A percentile compares a stretch with the other conserved stretches of the same genome.
phyloP scores from a whole-genome alignment of 2,329 filamentous ascomycete species.

The Didymosphaeria variabile region DNA sequence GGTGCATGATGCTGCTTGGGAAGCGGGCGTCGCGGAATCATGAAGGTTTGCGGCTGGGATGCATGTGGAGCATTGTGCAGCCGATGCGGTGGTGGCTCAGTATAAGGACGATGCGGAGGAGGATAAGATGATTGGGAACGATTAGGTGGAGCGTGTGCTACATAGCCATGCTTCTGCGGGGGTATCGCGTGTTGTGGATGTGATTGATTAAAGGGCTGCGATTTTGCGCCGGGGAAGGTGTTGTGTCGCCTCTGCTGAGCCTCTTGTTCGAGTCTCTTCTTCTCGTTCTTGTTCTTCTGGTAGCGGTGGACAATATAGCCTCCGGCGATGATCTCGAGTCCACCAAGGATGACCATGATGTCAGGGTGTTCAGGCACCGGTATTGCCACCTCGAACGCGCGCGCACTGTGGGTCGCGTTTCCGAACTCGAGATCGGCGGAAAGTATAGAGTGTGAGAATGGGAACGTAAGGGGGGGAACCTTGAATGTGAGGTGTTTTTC shows the following conservation, averaged over 20 bases:
- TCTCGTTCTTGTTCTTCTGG: constrained; percentile 47
- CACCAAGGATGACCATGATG: constrained; percentile 50
- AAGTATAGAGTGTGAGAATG: neutral
- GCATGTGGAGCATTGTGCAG: constrained; percentile 10
- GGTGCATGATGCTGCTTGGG: constrained; percentile 20
- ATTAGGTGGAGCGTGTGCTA: constrained; percentile 25
- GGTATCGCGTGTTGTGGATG: constrained; percentile 27
- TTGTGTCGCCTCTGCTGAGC: constrained; percentile 36
- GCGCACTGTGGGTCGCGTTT: constrained; percentile 15
- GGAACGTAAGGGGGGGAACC: constrained; percentile 10
- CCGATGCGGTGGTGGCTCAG: constrained; percentile 10
- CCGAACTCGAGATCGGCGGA: neutral
- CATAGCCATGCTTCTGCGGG: constrained; percentile 39
- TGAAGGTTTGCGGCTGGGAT: constrained; percentile 35
- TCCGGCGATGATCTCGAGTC: constrained; percentile 48
- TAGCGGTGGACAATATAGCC: constrained; percentile 47
- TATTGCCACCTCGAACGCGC: constrained; percentile 8
- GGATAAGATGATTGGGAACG: constrained; percentile 27
- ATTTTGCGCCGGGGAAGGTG: constrained; percentile 39
- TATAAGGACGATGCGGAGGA: constrained; percentile 21
- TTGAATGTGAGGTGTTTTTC: constrained; percentile 10
- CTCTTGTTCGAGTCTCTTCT: constrained; percentile 38
- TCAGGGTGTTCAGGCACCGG: constrained; percentile 16
- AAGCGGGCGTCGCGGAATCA: constrained; percentile 39
- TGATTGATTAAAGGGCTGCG: constrained; percentile 23